Evolutionary conservation across 2,329 filamentous ascomycete species (phyloP).

Genomic region (Leptographium procerum): DNA sequence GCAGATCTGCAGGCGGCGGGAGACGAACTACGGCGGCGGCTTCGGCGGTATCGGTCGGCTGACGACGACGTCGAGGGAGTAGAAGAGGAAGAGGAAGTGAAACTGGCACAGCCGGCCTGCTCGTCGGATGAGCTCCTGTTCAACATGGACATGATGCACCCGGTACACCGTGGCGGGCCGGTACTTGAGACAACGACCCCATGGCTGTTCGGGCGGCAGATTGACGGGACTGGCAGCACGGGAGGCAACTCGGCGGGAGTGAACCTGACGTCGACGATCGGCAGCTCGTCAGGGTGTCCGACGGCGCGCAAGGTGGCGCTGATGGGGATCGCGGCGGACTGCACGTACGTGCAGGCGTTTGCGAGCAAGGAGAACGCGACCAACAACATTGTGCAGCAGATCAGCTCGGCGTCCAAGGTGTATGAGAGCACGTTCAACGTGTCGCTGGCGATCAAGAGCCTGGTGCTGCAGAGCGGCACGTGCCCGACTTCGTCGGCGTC

Average conservation of each 20-base stretch:
- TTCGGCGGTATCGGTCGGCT: conserved; percentile 9
- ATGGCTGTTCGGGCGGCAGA: conserved; percentile 63
- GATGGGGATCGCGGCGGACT: conserved; percentile 86
- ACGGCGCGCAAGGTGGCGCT: conserved; percentile 83
- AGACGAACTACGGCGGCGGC: conserved; percentile 50
- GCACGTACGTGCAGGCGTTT: conserved; percentile 70
- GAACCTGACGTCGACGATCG: conserved; percentile 69
- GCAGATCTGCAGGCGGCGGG: conserved; percentile 28
- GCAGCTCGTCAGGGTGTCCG: conserved; percentile 73
- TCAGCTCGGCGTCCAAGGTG: conserved; percentile 77
- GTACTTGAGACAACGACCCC: conserved; percentile 24
- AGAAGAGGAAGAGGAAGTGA: too few relatives aligned
- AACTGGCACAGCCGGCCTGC: conserved; percentile 37
- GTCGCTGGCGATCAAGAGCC: conserved; percentile 75
- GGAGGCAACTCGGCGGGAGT: conserved; percentile 68
- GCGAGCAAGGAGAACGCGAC: conserved; percentile 52
- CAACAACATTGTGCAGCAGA: conserved; percentile 66
- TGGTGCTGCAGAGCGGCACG: conserved; percentile 63
- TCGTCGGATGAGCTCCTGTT: conserved; percentile 65
- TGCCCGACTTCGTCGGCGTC: conserved; percentile 59
- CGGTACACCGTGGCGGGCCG: conserved; percentile 44
- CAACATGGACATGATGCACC: conserved; percentile 64
- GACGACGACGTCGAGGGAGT: not conserved
- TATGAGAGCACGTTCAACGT: conserved; percentile 94
- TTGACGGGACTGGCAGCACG: conserved; percentile 45